Base-by-base conservation (phyloP, 805 yeast species). In the Sugiyamaella qingdaonensis region DNA sequence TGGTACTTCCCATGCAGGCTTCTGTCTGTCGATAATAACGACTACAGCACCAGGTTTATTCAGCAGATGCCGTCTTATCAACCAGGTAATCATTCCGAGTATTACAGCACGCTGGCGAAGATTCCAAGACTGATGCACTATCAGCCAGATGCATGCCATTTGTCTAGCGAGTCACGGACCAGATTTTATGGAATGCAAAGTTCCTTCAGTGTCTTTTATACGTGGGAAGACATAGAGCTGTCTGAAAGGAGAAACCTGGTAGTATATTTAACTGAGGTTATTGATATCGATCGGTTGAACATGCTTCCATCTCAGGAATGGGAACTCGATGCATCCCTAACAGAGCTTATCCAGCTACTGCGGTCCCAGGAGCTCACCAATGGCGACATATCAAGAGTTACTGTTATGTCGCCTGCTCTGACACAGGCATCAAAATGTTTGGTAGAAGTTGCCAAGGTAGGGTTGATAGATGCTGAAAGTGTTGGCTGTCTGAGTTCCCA, bases 401-500 rank as follows among this genome's bases (percentile, higher is more conserved):
- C 36, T 4, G 18, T 35, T 81, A 77, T 21, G 5, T 29, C 34
- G 10, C 35, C 46, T 8, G 16, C 31, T 7, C 24, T 39, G 18
- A 75, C 85, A 55, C 76, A 76, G 61, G 80, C 81, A 1, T 95
- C 90, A 1, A 77, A 81, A 59, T 88, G 96, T 68, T 72, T 88
- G 44, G 73, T 83, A 9, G 96, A 88, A 69, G 84, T 86, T 45
- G 75, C 85, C 33, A 87, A 84, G 68, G 63, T 60, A 9, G 63
- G 99, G 19, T 83, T 81, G 47, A 80, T 94, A 41, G 98, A 94
- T 65, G 81, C 91, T 1, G 88, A 87, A 36, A 83, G 96, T 5
- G 82, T 94, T 63, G 99, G 99, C 4, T 94, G 99, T 72, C 83
- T 94, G 64, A 95, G 96, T 0, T 89, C 97, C 0, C 73, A 82